A percentile compares a stretch with the other conserved stretches of the same genome.
Evolutionary conservation across 108 stramenopile genomes (phyloP).

Genomic region (Cyclotella sp.): DNA sequence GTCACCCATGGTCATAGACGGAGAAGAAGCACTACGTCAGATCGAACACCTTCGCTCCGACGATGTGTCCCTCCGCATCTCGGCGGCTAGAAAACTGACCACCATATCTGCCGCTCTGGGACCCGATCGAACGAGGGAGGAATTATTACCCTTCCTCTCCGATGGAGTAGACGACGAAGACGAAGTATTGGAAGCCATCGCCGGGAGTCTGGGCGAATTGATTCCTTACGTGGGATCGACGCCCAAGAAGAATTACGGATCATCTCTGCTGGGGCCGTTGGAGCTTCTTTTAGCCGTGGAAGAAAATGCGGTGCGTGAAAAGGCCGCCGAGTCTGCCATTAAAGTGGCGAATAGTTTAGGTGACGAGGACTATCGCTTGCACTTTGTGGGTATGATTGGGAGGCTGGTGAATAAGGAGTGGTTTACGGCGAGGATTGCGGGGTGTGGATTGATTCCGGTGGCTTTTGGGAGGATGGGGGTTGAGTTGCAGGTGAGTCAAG

Average conservation of each 20-base stretch:
- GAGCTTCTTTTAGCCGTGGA: conserved; percentile 92
- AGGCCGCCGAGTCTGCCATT: conserved; percentile 64
- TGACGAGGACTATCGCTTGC: conserved; percentile 53
- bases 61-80: conserved; percentile 70
- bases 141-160: conserved; percentile 83
- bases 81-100: conserved; percentile 71
- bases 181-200: conserved; percentile 78
- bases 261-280: conserved; percentile 83
- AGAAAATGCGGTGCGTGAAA: conserved; percentile 80
- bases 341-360: conserved; percentile 59
- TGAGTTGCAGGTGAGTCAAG: conserved; percentile 28
- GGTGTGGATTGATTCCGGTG: conserved; percentile 78
- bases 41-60: conserved; percentile 85
- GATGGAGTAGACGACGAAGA: conserved; percentile 91
- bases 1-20: conserved; percentile 44
- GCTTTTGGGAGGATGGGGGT: conserved; percentile 65
- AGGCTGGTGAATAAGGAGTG: conserved; percentile 92
- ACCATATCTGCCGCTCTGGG: conserved; percentile 73
- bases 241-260: conserved; percentile 36
- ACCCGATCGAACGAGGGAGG: conserved; percentile 76
- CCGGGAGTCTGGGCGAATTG: conserved; percentile 69
- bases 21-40: conserved; percentile 80
- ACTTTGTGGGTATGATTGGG: conserved; percentile 84
- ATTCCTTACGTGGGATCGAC: conserved; percentile 74
- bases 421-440: conserved; percentile 97